A percentile compares a stretch with the other conserved stretches of the same genome.
These are phyloP conservation scores for Leptographium galeiforme DNA, from an alignment of 2,329 filamentous ascomycete genomes.

Conservation along the genomic window DNA sequence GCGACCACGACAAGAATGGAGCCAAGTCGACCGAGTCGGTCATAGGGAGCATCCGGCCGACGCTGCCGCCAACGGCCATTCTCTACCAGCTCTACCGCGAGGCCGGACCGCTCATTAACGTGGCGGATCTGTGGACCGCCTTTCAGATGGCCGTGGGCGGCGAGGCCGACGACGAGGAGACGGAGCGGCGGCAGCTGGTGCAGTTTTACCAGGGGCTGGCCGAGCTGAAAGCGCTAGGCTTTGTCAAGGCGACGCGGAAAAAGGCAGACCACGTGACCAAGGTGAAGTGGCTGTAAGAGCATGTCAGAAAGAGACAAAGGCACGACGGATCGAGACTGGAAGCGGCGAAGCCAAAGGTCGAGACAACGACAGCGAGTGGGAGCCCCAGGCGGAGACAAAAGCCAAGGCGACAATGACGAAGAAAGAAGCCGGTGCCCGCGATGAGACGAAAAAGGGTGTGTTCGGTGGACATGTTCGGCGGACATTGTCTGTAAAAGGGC, in stretches of 20 bases:
- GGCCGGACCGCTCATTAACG: slow-evolving; percentile 63
- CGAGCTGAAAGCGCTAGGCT: slow-evolving; percentile 72
- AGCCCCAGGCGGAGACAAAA: too few relatives aligned
- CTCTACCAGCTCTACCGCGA: slow-evolving; percentile 71
- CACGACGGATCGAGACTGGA: not conserved
- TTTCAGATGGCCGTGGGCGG: slow-evolving; percentile 50
- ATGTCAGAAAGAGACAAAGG: not conserved
- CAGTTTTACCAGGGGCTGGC: slow-evolving; percentile 77
- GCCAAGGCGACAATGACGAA: too few relatives aligned
- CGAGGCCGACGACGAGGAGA: slow-evolving; percentile 29
- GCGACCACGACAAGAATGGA: not conserved
- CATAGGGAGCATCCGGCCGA: slow-evolving; percentile 38
- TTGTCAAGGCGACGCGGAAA: slow-evolving; percentile 80
- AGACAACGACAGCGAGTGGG: not conserved
- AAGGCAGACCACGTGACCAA: slow-evolving; percentile 89
- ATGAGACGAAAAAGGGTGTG: too few relatives aligned
- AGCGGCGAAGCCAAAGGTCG: not conserved
- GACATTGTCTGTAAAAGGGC: too few relatives aligned
- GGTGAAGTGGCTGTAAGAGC: slow-evolving; percentile 56
- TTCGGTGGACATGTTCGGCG: too few relatives aligned
- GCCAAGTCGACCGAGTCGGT: slow-evolving; percentile 15
- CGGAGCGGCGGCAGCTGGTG: slow-evolving; percentile 48
- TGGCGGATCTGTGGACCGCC: slow-evolving; percentile 66
- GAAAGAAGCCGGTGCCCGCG: too few relatives aligned
- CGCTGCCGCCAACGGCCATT: slow-evolving; percentile 57